phyloP scores from a whole-genome alignment of 345 rosid species.

The Odontarrhena argentea region DNA sequence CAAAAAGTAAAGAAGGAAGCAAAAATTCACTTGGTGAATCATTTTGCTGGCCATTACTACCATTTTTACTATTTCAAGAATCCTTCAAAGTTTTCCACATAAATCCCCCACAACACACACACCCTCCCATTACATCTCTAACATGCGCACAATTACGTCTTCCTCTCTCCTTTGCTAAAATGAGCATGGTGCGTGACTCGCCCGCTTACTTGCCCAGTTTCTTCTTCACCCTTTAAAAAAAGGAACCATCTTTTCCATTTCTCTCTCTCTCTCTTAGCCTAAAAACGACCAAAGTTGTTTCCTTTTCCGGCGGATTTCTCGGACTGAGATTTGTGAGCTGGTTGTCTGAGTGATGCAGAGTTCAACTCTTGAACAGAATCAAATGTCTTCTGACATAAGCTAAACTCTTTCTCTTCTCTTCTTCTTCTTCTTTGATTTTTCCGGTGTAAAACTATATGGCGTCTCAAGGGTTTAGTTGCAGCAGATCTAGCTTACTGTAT shows the following conservation, averaged over 20 bases:
- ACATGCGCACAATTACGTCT: constrained; percentile 33
- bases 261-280: constrained; percentile 1
- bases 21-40: constrained; percentile 57
- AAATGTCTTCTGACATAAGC: constrained; percentile 95
- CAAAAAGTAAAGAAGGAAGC: constrained; percentile 42
- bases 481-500: constrained; percentile 38
- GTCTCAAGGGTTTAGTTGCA: constrained; percentile 31
- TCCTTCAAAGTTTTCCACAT: constrained; percentile 45
- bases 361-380: constrained; percentile 38
- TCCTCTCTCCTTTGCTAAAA: constrained; percentile 29
- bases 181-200: constrained; percentile 47
- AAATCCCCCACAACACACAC: constrained; percentile 20
- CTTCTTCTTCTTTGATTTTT: neutral
- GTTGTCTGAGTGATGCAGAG: constrained; percentile 31
- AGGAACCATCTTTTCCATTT: constrained; percentile 36
- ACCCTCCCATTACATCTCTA: constrained; percentile 30
- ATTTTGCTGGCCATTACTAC: constrained; percentile 81
- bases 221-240: constrained; percentile 27
- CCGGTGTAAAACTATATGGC: constrained; percentile 21
- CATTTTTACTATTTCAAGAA: constrained; percentile 4
- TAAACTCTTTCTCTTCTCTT: constrained; percentile 38
- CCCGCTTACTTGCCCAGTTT: constrained; percentile 33
- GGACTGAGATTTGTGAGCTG: constrained; percentile 29
- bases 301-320: constrained; percentile 30
- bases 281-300: neutral